phyloP scores from a whole-genome alignment of 495 filamentous ascomycete genomes.

The Xylaria flabelliformis region DNA sequence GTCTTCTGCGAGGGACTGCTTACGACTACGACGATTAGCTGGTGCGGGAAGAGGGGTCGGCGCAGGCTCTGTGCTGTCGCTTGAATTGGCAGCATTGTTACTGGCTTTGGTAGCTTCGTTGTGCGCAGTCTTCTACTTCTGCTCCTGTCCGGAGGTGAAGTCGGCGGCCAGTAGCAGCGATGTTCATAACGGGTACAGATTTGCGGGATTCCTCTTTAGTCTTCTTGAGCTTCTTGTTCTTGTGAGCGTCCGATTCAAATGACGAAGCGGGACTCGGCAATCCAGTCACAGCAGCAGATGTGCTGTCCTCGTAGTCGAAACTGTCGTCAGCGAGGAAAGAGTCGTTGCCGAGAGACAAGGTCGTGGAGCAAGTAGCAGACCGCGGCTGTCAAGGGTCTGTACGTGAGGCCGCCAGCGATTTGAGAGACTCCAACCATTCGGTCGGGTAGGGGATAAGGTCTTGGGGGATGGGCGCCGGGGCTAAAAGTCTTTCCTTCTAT shows the following conservation, averaged over 20 bases:
- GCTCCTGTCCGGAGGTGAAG: constrained; percentile 45
- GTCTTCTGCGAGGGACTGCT: constrained; percentile 97
- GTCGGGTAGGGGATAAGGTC: no score
- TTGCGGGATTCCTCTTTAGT: constrained; percentile 53
- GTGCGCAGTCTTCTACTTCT: constrained; percentile 47
- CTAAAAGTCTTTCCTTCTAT: not conserved
- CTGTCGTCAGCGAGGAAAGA: constrained; percentile 76
- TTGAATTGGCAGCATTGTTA: constrained; percentile 35
- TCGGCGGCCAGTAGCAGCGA: constrained; percentile 40
- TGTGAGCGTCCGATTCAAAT: constrained; percentile 52
- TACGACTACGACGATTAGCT: constrained; percentile 91
- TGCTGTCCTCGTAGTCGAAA: constrained; percentile 75
- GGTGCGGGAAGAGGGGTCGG: constrained; percentile 60
- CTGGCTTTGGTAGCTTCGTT: constrained; percentile 38
- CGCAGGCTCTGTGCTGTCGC: constrained; percentile 39
- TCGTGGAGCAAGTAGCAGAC: constrained; percentile 70
- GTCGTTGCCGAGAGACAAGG: constrained; percentile 73
- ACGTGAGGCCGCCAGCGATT: no score
- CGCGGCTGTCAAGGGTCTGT: constrained; percentile 52
- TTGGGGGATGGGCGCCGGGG: no score
- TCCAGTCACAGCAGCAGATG: constrained; percentile 61
- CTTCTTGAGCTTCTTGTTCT: constrained; percentile 73
- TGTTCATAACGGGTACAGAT: constrained; percentile 52
- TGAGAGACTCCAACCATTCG: no score
- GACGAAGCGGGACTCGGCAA: constrained; percentile 57